Evolutionary conservation across 2,329 filamentous ascomycete species (phyloP), one percentile per base, ranked within the genome.

Genomic region (Colletotrichum sp.): DNA sequence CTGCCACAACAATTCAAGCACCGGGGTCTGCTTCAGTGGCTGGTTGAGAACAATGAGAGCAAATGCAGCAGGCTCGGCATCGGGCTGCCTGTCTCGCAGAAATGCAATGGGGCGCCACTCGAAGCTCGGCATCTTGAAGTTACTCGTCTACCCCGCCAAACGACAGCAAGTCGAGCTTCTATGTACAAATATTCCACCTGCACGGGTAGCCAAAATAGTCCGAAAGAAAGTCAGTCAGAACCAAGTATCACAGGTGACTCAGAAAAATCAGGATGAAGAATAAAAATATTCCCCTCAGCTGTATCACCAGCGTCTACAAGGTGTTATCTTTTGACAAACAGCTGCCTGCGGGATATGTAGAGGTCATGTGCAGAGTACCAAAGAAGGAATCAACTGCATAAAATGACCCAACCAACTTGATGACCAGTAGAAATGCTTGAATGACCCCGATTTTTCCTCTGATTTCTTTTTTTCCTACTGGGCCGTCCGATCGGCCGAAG

Each of bases 1-100:
- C 58, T 87, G 82, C 89, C 89, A 87, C 78, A 91, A 80, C 82
- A 82, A 82, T 70, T 88, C 87, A 36, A 91, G 79, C n/a, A 88
- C 87, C 60, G 83, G 79, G 28, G 89, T 82, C 74, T 87, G 85
- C 61, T 80, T 82, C 32, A 90, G 80, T 52, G 87, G 89, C 82
- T 90, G 89, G 79, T 91, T 90, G 70, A 91, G 86, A 39, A 90
- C 83, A 32, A 91, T 80, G 7, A 90, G 82, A 2, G 88, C 86
- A 68, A 89, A 87, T 9, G 84, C 81, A 48, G 83, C 80, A 7
- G 80, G 66, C 10, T 39, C 32, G 32, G n/a, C 34, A 28, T 39
- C 43, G 78, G 55, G 77, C 76, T 60, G 82, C 80, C 25, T 83
- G 79, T 67, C 81, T 80, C 80, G 83, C 82, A 65, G 86, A 80